phyloP scores from a whole-genome alignment of 2,329 filamentous ascomycete species.

The Fusarium sp. region DNA sequence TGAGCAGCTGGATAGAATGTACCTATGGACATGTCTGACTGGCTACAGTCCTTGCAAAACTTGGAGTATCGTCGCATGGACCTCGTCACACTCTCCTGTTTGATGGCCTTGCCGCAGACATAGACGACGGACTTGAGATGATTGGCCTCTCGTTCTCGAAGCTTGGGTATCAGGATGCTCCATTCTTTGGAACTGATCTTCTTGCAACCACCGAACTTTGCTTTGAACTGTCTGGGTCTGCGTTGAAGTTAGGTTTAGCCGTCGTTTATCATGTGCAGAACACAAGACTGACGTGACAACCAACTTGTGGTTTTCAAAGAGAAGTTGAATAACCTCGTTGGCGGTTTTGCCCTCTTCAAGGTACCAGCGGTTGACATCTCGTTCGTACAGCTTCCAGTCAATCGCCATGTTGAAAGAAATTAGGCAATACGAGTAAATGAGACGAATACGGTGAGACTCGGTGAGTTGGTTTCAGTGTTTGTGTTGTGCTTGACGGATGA shows the following conservation, averaged over 20 bases:
- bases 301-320: neutral
- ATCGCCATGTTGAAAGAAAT: neutral
- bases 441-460: neutral
- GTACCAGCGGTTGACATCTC: neutral
- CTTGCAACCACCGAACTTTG: neutral
- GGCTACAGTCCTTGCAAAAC: neutral
- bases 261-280: neutral
- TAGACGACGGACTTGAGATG: neutral
- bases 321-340: neutral
- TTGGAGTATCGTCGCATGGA: neutral
- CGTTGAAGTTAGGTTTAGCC: neutral
- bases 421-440: neutral
- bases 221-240: neutral
- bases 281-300: neutral
- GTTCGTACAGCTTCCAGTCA: neutral
- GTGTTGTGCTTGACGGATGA: neutral
- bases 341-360: neutral
- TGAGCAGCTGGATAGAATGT: rapidly evolving
- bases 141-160: neutral
- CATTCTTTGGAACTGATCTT: slow-evolving; percentile 5
- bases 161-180: slow-evolving; percentile 5
- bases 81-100: neutral
- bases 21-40: neutral
- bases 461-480: neutral
- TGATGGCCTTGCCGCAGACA: neutral